phyloP scores from a whole-genome alignment of 768 basidiomycete species.

The Boletus rubroflammeus region DNA sequence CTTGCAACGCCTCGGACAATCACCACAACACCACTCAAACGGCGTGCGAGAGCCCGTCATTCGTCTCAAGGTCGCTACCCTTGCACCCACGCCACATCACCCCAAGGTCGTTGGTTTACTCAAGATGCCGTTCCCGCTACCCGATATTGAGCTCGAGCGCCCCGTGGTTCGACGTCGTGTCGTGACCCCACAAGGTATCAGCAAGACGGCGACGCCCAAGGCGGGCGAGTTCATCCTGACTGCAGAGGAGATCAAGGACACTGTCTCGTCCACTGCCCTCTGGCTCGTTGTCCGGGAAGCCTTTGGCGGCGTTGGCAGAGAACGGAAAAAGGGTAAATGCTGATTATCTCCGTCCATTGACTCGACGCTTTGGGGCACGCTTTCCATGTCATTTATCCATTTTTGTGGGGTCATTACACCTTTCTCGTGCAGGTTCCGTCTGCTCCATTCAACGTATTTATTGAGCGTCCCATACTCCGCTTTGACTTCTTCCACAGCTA shows the following conservation, averaged over 20 bases:
- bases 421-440: slow-evolving; percentile 5
- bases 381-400: slow-evolving; percentile 16
- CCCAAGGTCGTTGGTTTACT: slow-evolving; percentile 91
- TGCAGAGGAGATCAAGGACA: slow-evolving; percentile 92
- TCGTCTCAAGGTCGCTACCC: slow-evolving; percentile 70
- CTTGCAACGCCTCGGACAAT: slow-evolving; percentile 43
- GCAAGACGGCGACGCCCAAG: slow-evolving; percentile 20
- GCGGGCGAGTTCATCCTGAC: slow-evolving; percentile 53
- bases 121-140: slow-evolving; percentile 86
- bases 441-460: slow-evolving; percentile 14
- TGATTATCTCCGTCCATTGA: slow-evolving; percentile 25
- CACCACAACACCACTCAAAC: slow-evolving; percentile 5
- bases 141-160: slow-evolving; percentile 71
- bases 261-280: slow-evolving; percentile 80
- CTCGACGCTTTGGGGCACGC: neutral
- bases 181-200: slow-evolving; percentile 28
- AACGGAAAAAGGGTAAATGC: slow-evolving; percentile 70
- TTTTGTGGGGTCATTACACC: slow-evolving; percentile 10
- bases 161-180: slow-evolving; percentile 52
- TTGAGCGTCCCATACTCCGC: slow-evolving; percentile 8
- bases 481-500: slow-evolving; percentile 8
- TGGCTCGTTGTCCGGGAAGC: slow-evolving; percentile 92
- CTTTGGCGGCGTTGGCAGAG: slow-evolving; percentile 86
- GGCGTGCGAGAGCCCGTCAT: slow-evolving; percentile 16
- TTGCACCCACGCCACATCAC: slow-evolving; percentile 92